These are phyloP conservation scores for Mycena floridula DNA, from an alignment of 768 basidiomycete genomes.

Conservation along the genomic window DNA sequence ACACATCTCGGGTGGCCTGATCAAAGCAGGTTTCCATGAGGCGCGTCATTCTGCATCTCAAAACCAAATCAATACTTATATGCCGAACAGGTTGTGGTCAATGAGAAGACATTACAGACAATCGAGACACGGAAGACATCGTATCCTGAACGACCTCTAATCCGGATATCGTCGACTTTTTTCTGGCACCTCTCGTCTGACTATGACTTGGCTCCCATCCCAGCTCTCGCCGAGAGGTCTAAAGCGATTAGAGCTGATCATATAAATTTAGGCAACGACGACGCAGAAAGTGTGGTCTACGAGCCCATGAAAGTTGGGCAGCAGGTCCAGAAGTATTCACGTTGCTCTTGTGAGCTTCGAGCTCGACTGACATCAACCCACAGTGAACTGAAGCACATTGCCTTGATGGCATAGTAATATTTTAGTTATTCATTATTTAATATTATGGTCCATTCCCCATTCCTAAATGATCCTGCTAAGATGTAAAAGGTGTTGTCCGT, in stretches of 20 bases:
- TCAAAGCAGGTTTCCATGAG: slow-evolving; percentile 93
- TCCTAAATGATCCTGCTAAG: no score
- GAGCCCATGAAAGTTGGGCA: slow-evolving; percentile 82
- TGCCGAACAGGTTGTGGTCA: slow-evolving; percentile 88
- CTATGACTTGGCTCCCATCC: slow-evolving; percentile 65
- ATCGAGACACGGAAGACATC: slow-evolving; percentile 54
- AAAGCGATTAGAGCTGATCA: slow-evolving; percentile 33
- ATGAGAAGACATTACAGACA: slow-evolving; percentile 69
- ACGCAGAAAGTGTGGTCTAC: slow-evolving; percentile 42
- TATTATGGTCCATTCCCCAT: no score
- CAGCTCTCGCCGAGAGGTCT: slow-evolving; percentile 43
- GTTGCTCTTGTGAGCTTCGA: slow-evolving; percentile 1
- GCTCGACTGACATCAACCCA: slow-evolving; percentile 2
- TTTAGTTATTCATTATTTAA: no score
- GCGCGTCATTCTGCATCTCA: slow-evolving; percentile 85
- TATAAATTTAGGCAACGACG: slow-evolving; percentile 30
- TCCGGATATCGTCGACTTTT: slow-evolving; percentile 95
- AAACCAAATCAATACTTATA: no score
- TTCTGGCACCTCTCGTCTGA: slow-evolving; percentile 94
- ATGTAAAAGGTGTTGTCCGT: slow-evolving; percentile 1
- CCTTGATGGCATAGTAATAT: slow-evolving; percentile 58
- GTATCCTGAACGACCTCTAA: slow-evolving; percentile 73
- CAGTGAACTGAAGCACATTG: slow-evolving; percentile 79
- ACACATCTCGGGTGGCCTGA: slow-evolving; percentile 74
- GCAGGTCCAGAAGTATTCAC: slow-evolving; percentile 73